Evolutionary conservation across 768 basidiomycete genomes (phyloP).

Genomic region (Hebeloma cylindrosporum): DNA sequence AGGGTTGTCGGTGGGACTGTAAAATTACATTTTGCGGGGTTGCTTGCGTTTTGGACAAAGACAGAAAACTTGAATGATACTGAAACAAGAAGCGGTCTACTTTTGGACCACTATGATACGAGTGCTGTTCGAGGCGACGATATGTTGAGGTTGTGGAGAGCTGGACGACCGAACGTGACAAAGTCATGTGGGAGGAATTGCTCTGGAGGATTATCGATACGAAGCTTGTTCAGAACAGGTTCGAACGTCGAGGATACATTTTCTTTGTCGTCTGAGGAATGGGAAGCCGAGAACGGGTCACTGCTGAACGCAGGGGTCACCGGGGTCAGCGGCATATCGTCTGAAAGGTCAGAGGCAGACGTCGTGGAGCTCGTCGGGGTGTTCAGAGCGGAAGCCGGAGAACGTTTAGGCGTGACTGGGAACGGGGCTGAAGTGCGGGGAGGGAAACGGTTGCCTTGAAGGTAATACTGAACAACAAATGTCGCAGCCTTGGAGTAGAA

Average conservation of each 20-base stretch:
- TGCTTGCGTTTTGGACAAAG: constrained; percentile 54
- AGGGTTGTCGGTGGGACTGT: constrained; percentile 62
- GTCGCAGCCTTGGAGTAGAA: constrained; percentile 97
- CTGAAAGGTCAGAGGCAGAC: constrained; percentile 71
- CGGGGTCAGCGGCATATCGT: constrained; percentile 84
- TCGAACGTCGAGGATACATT: constrained; percentile 72
- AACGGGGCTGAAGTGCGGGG: constrained; percentile 47
- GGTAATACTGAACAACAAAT: constrained; percentile 90
- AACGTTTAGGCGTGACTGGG: constrained; percentile 68
- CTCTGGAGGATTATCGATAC: constrained; percentile 65
- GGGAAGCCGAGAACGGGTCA: constrained; percentile 49
- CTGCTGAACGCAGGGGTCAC: constrained; percentile 69
- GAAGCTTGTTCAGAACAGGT: constrained; percentile 70
- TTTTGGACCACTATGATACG: constrained; percentile 52
- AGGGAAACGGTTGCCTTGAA: constrained; percentile 78
- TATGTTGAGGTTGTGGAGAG: constrained; percentile 75
- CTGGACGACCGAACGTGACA: constrained; percentile 74
- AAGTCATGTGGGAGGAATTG: constrained; percentile 82
- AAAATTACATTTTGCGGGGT: constrained; percentile 83
- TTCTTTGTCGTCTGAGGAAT: constrained; percentile 77
- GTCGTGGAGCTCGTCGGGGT: constrained; percentile 79
- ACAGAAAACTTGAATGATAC: constrained; percentile 39
- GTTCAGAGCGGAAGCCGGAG: constrained; percentile 54
- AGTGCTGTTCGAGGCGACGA: constrained; percentile 59
- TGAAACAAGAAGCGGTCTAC: constrained; percentile 37